Evolutionary conservation across 164 flowering plant species (phyloP), one percentile per base, ranked within the genome.

Genomic region (Vitis riparia): DNA sequence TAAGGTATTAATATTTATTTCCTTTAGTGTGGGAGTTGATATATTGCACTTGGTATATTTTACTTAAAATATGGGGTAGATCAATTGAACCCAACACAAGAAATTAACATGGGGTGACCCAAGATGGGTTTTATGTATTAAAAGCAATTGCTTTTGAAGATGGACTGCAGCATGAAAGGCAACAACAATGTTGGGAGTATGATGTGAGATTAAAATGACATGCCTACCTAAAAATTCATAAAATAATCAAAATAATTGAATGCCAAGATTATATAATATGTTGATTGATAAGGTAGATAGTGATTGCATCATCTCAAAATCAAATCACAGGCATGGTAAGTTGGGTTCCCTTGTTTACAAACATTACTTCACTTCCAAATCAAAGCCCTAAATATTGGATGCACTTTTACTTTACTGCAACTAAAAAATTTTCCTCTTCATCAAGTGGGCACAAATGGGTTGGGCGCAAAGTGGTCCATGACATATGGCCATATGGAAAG

Each of bases 181-280:
- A 61, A 51, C 59, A 61, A 5, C 3, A 1, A 61, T 37, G 44
- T 9, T 59, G 44, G 27, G 27, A 16, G 9, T 10, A 68, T 63
- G 73, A 63, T 44, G 67, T 70, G 17, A 63, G 53, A 37, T 37
- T 62, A 70, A 55, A 70, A 70, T 63, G 73, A 70, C 73, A 70
- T 69, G 48, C 62, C 66, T 60, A 53, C 62, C 8, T 29, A 19
- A 53, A 32, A 59, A 62, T 12, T 4, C 15, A 51, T 14, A 62
- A 62, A 69, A 13, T 11, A 69, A 53, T 16, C 52, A 15, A 69
- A 69, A 52, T 53, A 16, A 62, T 70, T 70, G 67, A 44, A 53
- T 16, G 47, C 15, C 37, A 37, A 62, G 59, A 37, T 27, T 16
- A 51, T 12, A 23, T 27, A 9, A 5, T 27, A 23, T 0, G 11